Percentiles rank a stretch among this genome's conserved stretches.
phyloP scores from a whole-genome alignment of 345 rosid species.

The Eucalyptus marginata region DNA sequence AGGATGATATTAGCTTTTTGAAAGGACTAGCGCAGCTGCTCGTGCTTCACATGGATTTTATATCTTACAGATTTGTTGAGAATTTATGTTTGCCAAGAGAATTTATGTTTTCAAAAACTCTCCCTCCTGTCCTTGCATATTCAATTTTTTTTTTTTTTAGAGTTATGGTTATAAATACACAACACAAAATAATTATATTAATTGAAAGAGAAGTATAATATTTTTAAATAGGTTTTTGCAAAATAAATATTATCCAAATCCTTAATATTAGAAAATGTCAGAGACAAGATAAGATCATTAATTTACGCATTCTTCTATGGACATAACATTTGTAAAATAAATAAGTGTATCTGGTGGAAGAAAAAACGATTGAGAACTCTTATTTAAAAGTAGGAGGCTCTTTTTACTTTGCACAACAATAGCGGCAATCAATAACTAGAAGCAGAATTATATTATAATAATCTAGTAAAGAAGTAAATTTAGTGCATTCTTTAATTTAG shows the following conservation, averaged over 20 bases:
- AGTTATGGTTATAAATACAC: background rate
- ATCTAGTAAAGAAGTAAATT: background rate
- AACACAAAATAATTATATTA: background rate
- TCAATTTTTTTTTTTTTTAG: background rate
- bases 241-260: background rate
- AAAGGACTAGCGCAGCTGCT: background rate
- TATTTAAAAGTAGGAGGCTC: background rate
- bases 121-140: background rate
- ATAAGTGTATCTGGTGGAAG: background rate
- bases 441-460: too few relatives aligned
- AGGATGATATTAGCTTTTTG: constrained; percentile 37
- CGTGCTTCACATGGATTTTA: background rate
- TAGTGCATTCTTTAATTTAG: background rate
- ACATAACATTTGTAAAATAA: background rate
- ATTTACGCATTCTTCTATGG: background rate
- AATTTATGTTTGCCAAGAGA: background rate
- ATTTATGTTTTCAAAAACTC: background rate
- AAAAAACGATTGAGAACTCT: background rate
- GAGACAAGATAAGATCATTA: background rate
- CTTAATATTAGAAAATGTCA: background rate
- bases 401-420: background rate
- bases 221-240: background rate
- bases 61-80: background rate
- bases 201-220: background rate
- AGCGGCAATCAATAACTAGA: background rate